Evolutionary conservation across 1,139 yeast genomes (phyloP).

Genomic region (Groenewaldozyma auringiensis): DNA sequence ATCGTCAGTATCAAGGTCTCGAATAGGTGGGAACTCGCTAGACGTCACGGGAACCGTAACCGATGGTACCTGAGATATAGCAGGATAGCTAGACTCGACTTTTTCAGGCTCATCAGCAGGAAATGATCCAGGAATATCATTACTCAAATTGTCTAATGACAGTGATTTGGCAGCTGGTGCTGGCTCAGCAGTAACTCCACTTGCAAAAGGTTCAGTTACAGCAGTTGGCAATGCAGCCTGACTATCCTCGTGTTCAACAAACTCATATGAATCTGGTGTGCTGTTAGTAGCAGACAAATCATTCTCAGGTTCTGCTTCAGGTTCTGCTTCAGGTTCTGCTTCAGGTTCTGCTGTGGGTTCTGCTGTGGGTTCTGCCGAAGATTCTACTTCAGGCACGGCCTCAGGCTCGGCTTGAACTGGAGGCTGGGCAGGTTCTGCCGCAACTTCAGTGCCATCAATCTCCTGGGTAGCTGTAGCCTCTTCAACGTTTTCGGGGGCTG

Average conservation of each 20-base stretch:
- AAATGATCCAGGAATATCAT: background rate
- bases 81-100: background rate
- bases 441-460: slow-evolving; percentile 1
- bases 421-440: slow-evolving; percentile 1
- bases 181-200: slow-evolving; percentile 10
- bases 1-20: slow-evolving; percentile 56
- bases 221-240: slow-evolving; percentile 6
- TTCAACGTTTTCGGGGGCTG: background rate
- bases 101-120: background rate
- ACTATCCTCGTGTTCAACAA: slow-evolving; percentile 25
- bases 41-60: background rate
- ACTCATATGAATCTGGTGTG: slow-evolving; percentile 39
- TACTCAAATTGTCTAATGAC: background rate
- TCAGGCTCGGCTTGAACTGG: slow-evolving; percentile 4
- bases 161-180: background rate
- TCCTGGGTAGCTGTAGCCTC: background rate
- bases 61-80: background rate
- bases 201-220: slow-evolving; percentile 8
- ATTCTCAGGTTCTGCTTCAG: slow-evolving; percentile 40
- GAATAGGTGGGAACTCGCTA: slow-evolving; percentile 57
- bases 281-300: slow-evolving; percentile 31
- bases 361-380: slow-evolving; percentile 1
- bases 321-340: slow-evolving; percentile 3
- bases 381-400: background rate
- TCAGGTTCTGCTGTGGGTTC: slow-evolving; percentile 5